Conservation (phyloP, 352 stramenopile genomes). For the Pythium aristosporum region DNA sequence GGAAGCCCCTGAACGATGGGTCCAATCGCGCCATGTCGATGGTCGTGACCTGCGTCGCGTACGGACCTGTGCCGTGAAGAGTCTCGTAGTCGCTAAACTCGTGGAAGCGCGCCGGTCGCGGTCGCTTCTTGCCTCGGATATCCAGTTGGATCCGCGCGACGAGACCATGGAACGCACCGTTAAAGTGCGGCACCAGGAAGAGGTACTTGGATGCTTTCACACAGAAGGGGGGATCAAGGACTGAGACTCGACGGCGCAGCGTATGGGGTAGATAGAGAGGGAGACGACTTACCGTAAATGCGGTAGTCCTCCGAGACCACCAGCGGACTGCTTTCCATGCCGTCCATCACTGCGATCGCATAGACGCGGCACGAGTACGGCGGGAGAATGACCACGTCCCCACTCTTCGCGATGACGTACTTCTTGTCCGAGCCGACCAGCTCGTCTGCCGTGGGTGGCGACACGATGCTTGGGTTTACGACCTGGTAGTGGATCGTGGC, state of each 20-base stretch:
- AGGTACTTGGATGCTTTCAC: constrained; percentile 62
- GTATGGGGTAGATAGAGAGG: not conserved
- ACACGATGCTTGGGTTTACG: constrained; percentile 17
- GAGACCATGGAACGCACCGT: constrained; percentile 59
- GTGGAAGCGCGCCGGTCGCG: constrained; percentile 64
- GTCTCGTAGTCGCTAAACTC: constrained; percentile 83
- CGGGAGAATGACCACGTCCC: constrained; percentile 51
- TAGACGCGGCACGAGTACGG: constrained; percentile 60
- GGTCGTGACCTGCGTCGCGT: constrained; percentile 50
- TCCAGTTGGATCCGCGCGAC: constrained; percentile 70
- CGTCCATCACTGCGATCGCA: constrained; percentile 61
- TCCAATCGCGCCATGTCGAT: constrained; percentile 62
- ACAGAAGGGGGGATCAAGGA: not conserved
- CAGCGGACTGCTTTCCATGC: constrained; percentile 49
- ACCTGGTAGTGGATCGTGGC: constrained; percentile 67
- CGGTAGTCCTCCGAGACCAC: constrained; percentile 49
- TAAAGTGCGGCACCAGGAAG: constrained; percentile 74
- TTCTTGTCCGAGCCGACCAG: constrained; percentile 32
- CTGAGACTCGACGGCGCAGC: not conserved
- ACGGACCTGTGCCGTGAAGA: constrained; percentile 60
- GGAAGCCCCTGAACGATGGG: constrained; percentile 51
- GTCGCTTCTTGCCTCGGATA: constrained; percentile 72
- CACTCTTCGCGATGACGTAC: constrained; percentile 35
- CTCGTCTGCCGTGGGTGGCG: not conserved
- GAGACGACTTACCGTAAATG: constrained; percentile 53